A percentile compares a stretch with the other conserved stretches of the same genome.
Conservation (phyloP, 2,329 filamentous ascomycete genomes). For the Trichoderma harzianum region DNA sequence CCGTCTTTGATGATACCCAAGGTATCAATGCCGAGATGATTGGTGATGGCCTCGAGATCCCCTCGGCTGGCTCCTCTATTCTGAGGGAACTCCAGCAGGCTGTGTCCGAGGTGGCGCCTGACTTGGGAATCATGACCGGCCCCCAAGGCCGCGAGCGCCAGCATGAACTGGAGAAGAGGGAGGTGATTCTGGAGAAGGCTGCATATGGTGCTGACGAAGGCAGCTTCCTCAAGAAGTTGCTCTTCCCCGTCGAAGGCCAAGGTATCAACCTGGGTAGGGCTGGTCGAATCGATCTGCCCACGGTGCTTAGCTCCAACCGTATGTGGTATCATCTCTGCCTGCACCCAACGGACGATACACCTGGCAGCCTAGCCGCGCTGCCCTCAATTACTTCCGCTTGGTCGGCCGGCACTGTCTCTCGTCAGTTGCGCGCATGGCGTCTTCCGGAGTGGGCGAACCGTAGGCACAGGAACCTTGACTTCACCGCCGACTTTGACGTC, state of each 20-base stretch:
- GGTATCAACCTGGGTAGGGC: conserved; percentile 77
- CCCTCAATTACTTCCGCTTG: conserved; percentile 75
- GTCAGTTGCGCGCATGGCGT: conserved; percentile 89
- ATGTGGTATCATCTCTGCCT: conserved; percentile 93
- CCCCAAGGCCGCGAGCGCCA: conserved; percentile 69
- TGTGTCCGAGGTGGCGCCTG: conserved; percentile 70
- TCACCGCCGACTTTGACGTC: conserved; percentile 92
- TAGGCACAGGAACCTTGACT: conserved; percentile 85
- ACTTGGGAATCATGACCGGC: conserved; percentile 71
- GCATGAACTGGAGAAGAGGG: conserved; percentile 74
- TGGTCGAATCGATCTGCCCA: conserved; percentile 74
- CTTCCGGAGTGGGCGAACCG: conserved; percentile 96
- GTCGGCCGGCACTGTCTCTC: conserved; percentile 89
- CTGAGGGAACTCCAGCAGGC: conserved; percentile 83
- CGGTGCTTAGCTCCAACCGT: conserved; percentile 75
- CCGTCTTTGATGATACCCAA: conserved; percentile 85
- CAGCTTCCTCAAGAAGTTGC: conserved; percentile 74
- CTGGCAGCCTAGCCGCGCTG: conserved; percentile 68
- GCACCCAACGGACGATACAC: conserved; percentile 85
- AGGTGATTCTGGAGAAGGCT: conserved; percentile 81
- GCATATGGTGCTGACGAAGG: conserved; percentile 77
- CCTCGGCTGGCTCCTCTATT: conserved; percentile 73
- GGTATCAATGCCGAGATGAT: conserved; percentile 98
- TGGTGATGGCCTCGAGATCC: conserved; percentile 81
- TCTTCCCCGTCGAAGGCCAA: conserved; percentile 74